These are phyloP conservation scores for Rhodosporidiobolus odoratus DNA, from an alignment of 768 basidiomycete genomes.

Conservation along the genomic window DNA sequence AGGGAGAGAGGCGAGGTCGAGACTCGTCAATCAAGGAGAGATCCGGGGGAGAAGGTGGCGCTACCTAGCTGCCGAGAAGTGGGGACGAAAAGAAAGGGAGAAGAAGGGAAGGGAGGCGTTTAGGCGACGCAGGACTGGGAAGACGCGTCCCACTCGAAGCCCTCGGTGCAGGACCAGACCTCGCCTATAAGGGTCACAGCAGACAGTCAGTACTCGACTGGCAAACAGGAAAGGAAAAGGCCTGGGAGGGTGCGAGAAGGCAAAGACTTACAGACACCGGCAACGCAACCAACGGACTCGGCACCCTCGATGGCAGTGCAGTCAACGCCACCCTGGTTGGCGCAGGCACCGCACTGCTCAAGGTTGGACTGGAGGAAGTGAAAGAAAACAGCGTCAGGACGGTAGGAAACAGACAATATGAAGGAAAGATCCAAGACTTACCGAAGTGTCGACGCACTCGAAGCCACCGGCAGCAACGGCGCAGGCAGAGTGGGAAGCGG, in stretches of 20 bases:
- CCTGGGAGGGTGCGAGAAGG: neutral
- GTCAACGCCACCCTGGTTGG: neutral
- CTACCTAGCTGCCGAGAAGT: neutral
- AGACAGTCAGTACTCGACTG: neutral
- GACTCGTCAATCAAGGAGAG: too few species aligned
- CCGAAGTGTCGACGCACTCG: constrained; percentile 14
- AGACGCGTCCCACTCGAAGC: neutral
- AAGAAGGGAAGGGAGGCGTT: neutral
- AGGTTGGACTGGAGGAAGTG: neutral
- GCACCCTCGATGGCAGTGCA: neutral
- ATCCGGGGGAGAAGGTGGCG: too few species aligned
- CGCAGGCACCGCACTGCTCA: constrained; percentile 22
- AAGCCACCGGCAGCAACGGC: neutral
- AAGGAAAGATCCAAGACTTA: neutral
- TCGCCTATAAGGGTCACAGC: neutral
- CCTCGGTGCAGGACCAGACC: constrained; percentile 9
- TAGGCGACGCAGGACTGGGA: constrained; percentile 1
- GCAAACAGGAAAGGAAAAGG: neutral
- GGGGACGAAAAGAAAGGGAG: neutral
- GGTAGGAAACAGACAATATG: too few species aligned
- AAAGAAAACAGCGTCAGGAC: neutral
- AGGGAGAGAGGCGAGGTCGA: too few species aligned
- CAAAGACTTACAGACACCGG: neutral
- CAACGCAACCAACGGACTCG: neutral
- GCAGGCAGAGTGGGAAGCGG: constrained; percentile 11